These are phyloP conservation scores for Spongospora subterranea DNA, from an alignment of 208 protist species.

Conservation along the genomic window DNA sequence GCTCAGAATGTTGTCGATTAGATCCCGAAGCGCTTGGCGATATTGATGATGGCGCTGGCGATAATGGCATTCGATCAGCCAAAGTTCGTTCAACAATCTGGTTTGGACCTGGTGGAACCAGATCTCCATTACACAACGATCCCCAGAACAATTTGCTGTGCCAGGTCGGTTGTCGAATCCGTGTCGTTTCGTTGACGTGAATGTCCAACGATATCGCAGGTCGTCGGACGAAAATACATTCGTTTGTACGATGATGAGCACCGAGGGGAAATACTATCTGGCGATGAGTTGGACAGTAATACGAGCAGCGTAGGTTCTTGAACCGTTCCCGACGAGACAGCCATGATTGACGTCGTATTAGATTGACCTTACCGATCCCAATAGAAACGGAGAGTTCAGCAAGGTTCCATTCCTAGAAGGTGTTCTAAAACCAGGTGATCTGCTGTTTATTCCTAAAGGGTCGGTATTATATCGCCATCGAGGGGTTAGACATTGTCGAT, in stretches of 20 bases:
- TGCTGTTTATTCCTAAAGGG: conserved; percentile 53
- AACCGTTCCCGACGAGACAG: not conserved
- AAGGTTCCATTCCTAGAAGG: not conserved
- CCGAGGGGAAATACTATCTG: too few species aligned
- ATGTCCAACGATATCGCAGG: not conserved
- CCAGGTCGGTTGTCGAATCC: not conserved
- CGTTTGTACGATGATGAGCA: not conserved
- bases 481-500: not conserved
- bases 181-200: not conserved
- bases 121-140: not conserved
- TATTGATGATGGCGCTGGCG: not conserved
- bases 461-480: too few species aligned
- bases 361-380: not conserved
- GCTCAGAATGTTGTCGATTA: conserved; percentile 2
- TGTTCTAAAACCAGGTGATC: not conserved
- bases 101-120: conserved; percentile 7
- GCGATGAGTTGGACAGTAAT: too few species aligned
- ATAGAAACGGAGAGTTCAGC: not conserved
- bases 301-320: too few species aligned
- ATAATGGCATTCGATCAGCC: conserved; percentile 26
- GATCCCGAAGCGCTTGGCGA: not conserved
- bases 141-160: conserved; percentile 25
- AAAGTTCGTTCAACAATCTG: not conserved
- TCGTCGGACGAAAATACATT: conserved; percentile 35
- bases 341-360: not conserved